Percentiles rank a stretch among this genome's conserved stretches.
Evolutionary conservation across 2,329 filamentous ascomycete species (phyloP).

Genomic region (Diaporthe sp.): DNA sequence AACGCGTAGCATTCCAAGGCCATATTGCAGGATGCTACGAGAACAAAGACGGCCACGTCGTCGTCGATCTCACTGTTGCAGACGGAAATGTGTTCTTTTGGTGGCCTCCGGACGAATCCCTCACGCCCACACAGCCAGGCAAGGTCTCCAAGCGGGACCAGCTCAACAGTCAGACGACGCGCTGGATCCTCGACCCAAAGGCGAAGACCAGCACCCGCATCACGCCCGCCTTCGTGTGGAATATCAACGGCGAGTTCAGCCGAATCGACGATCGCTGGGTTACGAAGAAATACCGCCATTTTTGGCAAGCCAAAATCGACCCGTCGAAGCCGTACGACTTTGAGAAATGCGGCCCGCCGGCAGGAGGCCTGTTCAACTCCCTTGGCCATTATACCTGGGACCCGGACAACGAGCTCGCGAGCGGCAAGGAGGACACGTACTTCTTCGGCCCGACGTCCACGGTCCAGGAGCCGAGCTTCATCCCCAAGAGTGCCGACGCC

Average conservation of each 20-base stretch:
- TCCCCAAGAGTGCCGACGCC: constrained; percentile 57
- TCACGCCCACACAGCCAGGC: constrained; percentile 38
- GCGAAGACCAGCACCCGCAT: constrained; percentile 54
- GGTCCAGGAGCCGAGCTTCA: constrained; percentile 68
- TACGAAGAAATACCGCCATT: constrained; percentile 60
- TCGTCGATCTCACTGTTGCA: constrained; percentile 58
- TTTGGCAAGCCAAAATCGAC: constrained; percentile 60
- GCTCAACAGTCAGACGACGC: constrained; percentile 56
- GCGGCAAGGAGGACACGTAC: constrained; percentile 56
- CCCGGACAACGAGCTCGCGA: constrained; percentile 43
- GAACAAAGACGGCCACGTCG: constrained; percentile 59
- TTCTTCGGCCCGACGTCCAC: constrained; percentile 61
- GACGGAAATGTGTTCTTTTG: constrained; percentile 63
- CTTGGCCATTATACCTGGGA: constrained; percentile 61
- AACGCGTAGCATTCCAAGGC: constrained; percentile 61
- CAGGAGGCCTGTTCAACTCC: constrained; percentile 61
- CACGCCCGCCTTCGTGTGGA: constrained; percentile 52
- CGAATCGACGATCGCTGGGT: constrained; percentile 63
- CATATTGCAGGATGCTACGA: constrained; percentile 65
- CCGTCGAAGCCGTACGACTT: constrained; percentile 58
- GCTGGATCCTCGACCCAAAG: constrained; percentile 57
- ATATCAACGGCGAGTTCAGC: constrained; percentile 64
- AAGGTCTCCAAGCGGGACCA: constrained; percentile 49
- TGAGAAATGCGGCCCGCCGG: constrained; percentile 57
- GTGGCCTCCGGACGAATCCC: constrained; percentile 54